Evolutionary conservation across 139 green algal genomes (phyloP).

Genomic region (Chlamydomonas schloesseri): DNA sequence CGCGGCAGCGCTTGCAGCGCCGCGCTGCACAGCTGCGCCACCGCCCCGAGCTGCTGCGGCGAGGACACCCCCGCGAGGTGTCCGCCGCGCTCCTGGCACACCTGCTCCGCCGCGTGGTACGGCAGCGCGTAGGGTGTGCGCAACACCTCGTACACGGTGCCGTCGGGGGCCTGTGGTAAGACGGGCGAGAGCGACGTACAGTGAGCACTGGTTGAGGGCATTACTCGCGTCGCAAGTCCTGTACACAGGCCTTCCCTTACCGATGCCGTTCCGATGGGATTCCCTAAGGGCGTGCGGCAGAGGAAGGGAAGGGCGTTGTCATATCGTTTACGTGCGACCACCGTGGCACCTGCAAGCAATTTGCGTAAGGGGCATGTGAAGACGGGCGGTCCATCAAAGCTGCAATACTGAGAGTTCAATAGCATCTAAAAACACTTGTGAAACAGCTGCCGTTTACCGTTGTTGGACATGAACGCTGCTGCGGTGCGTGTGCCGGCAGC

Average conservation of each 20-base stretch:
- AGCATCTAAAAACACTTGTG: too few species aligned
- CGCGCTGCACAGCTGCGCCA: neutral
- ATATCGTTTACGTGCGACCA: neutral
- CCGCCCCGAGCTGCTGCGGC: neutral
- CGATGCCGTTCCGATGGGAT: too few species aligned
- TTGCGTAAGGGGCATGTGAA: too few species aligned
- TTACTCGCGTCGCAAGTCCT: too few species aligned
- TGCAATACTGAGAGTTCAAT: too few species aligned
- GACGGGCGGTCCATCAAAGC: too few species aligned
- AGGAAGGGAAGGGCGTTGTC: neutral
- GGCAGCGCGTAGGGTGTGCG: neutral
- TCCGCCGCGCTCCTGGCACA: neutral
- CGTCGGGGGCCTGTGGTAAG: neutral
- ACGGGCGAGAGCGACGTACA: too few species aligned
- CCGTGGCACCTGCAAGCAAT: neutral
- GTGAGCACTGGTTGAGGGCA: too few species aligned
- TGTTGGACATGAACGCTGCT: neutral
- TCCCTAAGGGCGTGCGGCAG: neutral
- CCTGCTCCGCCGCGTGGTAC: conserved; percentile 5
- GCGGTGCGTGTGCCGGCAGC: neutral
- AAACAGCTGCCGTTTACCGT: too few species aligned
- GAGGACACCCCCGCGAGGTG: neutral
- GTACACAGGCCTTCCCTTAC: too few species aligned
- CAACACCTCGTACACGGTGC: neutral
- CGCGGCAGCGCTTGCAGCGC: neutral